A percentile compares a stretch with the other conserved stretches of the same genome.
Conservation (phyloP, 2,329 filamentous ascomycete genomes). For the Pezizomycotina sp. region DNA sequence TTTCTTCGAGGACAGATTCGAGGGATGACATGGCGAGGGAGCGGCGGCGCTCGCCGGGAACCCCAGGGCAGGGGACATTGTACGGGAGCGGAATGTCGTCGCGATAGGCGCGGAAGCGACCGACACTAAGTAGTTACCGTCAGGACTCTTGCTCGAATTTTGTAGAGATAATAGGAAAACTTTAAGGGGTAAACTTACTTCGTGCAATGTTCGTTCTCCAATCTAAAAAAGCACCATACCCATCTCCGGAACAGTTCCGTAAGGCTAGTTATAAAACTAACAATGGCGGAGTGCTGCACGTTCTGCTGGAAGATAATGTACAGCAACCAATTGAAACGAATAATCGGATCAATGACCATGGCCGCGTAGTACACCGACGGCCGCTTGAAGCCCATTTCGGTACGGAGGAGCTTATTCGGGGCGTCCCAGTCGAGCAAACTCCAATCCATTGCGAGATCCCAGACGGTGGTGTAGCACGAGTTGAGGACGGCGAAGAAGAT, state of each 20-base stretch:
- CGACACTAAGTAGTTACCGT: slow-evolving; percentile 37
- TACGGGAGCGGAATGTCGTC: slow-evolving; percentile 72
- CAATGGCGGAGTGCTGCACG: slow-evolving; percentile 63
- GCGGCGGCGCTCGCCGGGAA: slow-evolving; percentile 27
- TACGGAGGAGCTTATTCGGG: slow-evolving; percentile 50
- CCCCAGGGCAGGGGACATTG: slow-evolving; percentile 38
- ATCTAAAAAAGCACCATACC: slow-evolving; percentile 81
- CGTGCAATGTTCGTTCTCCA: slow-evolving; percentile 93
- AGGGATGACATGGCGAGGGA: slow-evolving; percentile 10
- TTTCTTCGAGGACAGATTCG: slow-evolving; percentile 6
- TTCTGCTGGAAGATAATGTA: slow-evolving; percentile 72
- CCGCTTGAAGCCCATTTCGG: slow-evolving; percentile 62
- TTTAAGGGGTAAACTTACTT: slow-evolving; percentile 34
- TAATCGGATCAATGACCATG: slow-evolving; percentile 64
- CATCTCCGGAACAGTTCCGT: slow-evolving; percentile 71
- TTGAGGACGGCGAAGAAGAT: slow-evolving; percentile 70
- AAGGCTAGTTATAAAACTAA: slow-evolving; percentile 63
- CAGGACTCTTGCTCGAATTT: neutral
- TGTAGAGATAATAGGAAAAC: neutral
- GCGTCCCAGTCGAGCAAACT: slow-evolving; percentile 67
- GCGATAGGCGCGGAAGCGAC: slow-evolving; percentile 72
- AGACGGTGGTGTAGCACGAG: slow-evolving; percentile 64
- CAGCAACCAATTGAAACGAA: slow-evolving; percentile 89
- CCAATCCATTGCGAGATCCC: slow-evolving; percentile 96
- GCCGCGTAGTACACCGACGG: slow-evolving; percentile 73